Evolutionary conservation across 495 filamentous ascomycete genomes (phyloP).

Genomic region (Aspergillus ostianus): DNA sequence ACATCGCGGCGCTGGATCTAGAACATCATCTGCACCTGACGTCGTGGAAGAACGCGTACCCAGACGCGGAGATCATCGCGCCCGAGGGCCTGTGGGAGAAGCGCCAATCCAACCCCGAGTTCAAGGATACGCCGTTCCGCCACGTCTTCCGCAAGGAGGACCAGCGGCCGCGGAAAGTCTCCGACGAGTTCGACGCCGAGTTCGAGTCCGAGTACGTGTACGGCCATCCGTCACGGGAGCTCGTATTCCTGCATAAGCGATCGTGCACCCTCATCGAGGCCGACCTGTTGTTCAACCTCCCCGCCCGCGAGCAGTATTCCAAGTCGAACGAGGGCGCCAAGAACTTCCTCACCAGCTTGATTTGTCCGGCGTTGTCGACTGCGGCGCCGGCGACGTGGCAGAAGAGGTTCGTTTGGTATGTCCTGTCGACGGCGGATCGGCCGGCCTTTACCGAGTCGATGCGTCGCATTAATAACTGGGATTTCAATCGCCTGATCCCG

Average conservation of each 20-base stretch:
- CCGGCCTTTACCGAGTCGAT: conserved; percentile 66
- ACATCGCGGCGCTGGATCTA: conserved; percentile 82
- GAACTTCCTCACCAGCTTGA: conserved; percentile 58
- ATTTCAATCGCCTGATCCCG: conserved; percentile 83
- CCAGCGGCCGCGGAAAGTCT: conserved; percentile 51
- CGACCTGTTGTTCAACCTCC: conserved; percentile 89
- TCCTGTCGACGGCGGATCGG: conserved; percentile 60
- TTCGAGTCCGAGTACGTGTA: conserved; percentile 85
- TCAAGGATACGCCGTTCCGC: conserved; percentile 66
- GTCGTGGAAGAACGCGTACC: conserved; percentile 77
- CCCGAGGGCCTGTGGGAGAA: conserved; percentile 87
- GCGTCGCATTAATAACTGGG: conserved; percentile 70
- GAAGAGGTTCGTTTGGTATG: conserved; percentile 83
- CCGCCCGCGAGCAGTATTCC: conserved; percentile 83
- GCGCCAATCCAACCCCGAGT: conserved; percentile 62
- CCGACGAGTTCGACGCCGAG: conserved; percentile 77
- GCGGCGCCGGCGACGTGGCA: conserved; percentile 61
- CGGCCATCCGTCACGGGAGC: conserved; percentile 77
- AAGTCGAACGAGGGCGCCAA: conserved; percentile 52
- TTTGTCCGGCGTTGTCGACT: conserved; percentile 59
- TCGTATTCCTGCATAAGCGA: conserved; percentile 83
- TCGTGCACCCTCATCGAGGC: conserved; percentile 83
- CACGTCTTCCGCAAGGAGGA: conserved; percentile 62
- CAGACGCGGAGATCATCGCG: conserved; percentile 73
- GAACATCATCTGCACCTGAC: conserved; percentile 92